Percentiles rank a stretch among this genome's conserved stretches.
phyloP scores from a whole-genome alignment of 495 filamentous ascomycete genomes.

The Xylaria acuta region DNA sequence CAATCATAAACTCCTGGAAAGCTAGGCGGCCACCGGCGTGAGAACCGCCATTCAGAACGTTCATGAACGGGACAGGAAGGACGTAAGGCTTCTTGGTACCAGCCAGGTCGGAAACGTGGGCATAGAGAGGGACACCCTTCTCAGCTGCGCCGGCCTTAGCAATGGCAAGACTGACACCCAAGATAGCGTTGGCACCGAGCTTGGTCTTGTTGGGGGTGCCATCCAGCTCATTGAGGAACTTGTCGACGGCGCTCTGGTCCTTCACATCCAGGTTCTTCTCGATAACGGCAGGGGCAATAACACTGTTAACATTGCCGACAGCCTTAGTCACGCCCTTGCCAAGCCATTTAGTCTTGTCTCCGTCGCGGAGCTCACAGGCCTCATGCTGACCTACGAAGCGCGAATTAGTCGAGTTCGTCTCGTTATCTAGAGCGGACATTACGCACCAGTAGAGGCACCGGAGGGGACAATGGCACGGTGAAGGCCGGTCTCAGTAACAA shows the following conservation, averaged over 20 bases:
- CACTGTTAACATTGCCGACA: slow-evolving; percentile 93
- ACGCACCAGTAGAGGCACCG: slow-evolving; percentile 92
- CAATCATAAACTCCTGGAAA: slow-evolving; percentile 99
- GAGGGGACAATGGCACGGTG: slow-evolving; percentile 99
- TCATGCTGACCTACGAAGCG: slow-evolving; percentile 83
- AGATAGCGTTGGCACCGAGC: slow-evolving; percentile 97
- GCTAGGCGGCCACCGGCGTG: slow-evolving; percentile 98
- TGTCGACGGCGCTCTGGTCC: slow-evolving; percentile 92
- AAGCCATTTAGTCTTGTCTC: slow-evolving; percentile 95
- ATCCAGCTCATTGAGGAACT: slow-evolving; percentile 95
- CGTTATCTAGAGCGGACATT: slow-evolving; percentile 18
- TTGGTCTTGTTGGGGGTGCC: slow-evolving; percentile 97
- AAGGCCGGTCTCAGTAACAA: slow-evolving; percentile 94
- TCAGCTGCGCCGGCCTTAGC: slow-evolving; percentile 98
- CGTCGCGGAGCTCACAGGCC: slow-evolving; percentile 97
- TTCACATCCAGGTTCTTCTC: slow-evolving; percentile 94
- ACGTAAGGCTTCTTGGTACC: slow-evolving; percentile 99
- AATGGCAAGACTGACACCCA: slow-evolving; percentile 93
- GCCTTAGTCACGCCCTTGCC: slow-evolving; percentile 98
- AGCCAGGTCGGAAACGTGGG: slow-evolving; percentile 96
- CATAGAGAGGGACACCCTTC: slow-evolving; percentile 97
- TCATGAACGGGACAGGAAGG: slow-evolving; percentile 98
- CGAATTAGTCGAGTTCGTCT: slow-evolving; percentile 30
- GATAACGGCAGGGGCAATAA: slow-evolving; percentile 91
- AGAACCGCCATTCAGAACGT: slow-evolving; percentile 98